A percentile compares a stretch with the other conserved stretches of the same genome.
phyloP scores from a whole-genome alignment of 2,329 filamentous ascomycete genomes.

The Trichoderma breve region DNA sequence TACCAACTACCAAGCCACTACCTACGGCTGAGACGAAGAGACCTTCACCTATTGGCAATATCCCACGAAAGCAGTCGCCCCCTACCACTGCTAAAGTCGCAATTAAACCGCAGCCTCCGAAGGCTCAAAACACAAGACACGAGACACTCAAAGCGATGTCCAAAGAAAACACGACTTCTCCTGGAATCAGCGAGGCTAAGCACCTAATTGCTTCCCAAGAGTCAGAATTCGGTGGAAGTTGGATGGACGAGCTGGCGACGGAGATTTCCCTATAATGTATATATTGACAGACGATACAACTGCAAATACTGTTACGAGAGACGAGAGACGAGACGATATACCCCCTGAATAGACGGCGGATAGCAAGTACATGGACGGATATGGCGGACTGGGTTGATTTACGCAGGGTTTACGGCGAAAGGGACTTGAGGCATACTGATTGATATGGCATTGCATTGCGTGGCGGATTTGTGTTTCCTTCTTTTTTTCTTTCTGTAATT shows the following conservation, averaged over 20 bases:
- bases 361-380: neutral
- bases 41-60: neutral
- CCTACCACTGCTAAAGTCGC: neutral
- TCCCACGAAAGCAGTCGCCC: neutral
- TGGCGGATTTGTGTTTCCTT: neutral
- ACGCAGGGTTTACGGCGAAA: neutral
- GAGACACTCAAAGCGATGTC: neutral
- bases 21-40: neutral
- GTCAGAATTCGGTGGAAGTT: constrained; percentile 39
- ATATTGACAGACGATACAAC: neutral
- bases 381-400: neutral
- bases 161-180: constrained; percentile 28
- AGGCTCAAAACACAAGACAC: neutral
- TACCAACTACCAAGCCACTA: neutral
- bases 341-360: neutral
- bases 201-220: constrained; percentile 34
- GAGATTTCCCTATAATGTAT: constrained; percentile 29
- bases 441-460: neutral
- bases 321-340: constrained; percentile 7
- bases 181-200: neutral
- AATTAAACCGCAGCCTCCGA: neutral
- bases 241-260: constrained; percentile 38
- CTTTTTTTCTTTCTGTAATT: neutral
- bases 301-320: neutral
- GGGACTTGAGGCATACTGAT: neutral